Evolutionary conservation across 495 filamentous ascomycete species (phyloP), one percentile per base, ranked within the genome.

Genomic region (Geopyxis carbonaria): DNA sequence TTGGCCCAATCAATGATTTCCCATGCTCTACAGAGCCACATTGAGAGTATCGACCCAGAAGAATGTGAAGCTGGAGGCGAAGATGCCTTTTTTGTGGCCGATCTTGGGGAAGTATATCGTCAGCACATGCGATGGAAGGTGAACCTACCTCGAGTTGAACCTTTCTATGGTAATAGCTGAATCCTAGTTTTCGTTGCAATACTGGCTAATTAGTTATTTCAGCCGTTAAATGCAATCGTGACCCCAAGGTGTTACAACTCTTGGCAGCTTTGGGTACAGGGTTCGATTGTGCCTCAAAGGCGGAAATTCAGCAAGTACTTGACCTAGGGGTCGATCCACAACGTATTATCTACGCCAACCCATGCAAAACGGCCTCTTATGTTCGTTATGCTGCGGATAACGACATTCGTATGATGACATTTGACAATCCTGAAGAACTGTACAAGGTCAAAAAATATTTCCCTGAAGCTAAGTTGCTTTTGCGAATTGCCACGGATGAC

Each of bases 171-270:
- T 93, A 66, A 51, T 25, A 4, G 7, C 22, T 22, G 11, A 4
- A 18, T 13, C 13, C 14, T 20, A 4, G n/a, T 13, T n/a, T 29
- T n/a, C 23, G 8, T 20, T 28, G 14, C 13, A 16, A n/a, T n/a
- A n/a, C n/a, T n/a, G n/a, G n/a, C 4, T 8, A n/a, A 32, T 37
- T 18, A 23, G 59, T 65, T 48, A 40, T 31, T 46, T 40, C 32
- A 93, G 87, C 89, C 44, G 85, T 99, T 64, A 99, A 99, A 63
- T 95, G 89, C 59, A 95, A 99, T 67, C 83, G 84, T 8, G 89
- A 95, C 60, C 73, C 76, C 2, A 79, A 80, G 60, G 75, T 99
- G 31, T 63, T 99, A 43, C 75, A 79, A 51, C 77, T 95, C 38
- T 73, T 99, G 54, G 73, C 82, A 45, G 69, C 71, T 42, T 69